phyloP scores from a whole-genome alignment of 257 asterid species.

The Echium plantagineum region DNA sequence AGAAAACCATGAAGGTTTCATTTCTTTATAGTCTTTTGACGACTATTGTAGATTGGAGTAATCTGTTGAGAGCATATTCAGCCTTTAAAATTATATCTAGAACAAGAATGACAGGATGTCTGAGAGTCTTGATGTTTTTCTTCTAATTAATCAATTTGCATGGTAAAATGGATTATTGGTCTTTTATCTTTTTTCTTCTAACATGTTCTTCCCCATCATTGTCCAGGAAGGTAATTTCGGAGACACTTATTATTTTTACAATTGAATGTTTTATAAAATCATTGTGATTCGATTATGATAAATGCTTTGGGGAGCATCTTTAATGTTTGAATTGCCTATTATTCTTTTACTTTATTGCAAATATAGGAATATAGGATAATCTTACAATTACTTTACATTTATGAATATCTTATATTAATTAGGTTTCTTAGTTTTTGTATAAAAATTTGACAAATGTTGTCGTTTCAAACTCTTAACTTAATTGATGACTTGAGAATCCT shows the following conservation, averaged over 20 bases:
- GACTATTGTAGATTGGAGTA: background rate
- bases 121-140: background rate
- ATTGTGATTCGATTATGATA: background rate
- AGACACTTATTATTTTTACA: background rate
- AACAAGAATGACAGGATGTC: background rate
- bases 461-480: no score
- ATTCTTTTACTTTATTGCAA: no score
- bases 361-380: no score
- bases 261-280: background rate
- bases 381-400: no score
- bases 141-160: background rate
- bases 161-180: background rate
- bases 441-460: no score
- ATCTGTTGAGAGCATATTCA: background rate
- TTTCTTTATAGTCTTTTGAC: constrained; percentile 6
- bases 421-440: no score
- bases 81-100: background rate
- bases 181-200: background rate
- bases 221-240: background rate
- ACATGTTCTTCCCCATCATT: background rate
- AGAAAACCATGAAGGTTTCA: constrained; percentile 44
- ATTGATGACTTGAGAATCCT: no score
- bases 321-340: background rate
- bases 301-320: background rate
- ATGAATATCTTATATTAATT: no score